Evolutionary conservation across 2,329 filamentous ascomycete species (phyloP).

Genomic region (Cladosporium velox): DNA sequence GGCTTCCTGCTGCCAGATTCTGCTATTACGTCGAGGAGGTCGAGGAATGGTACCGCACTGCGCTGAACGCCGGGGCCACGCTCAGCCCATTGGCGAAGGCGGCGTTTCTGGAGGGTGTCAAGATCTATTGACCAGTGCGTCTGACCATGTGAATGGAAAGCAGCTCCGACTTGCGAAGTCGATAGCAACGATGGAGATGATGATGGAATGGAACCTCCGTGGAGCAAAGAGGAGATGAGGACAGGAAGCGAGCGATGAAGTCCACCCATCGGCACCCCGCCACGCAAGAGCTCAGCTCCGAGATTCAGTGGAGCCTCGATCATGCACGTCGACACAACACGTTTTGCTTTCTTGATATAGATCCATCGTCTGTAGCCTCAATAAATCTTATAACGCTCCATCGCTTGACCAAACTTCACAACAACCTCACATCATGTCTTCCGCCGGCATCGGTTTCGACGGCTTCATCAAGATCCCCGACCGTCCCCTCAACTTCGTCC

Average conservation of each 20-base stretch:
- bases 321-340: neutral
- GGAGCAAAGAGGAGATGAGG: no score
- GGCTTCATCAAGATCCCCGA: conserved; percentile 40
- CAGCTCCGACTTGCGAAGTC: no score
- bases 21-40: neutral
- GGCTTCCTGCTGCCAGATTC: neutral
- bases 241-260: neutral
- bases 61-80: neutral
- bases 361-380: neutral
- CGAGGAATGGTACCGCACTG: neutral
- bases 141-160: no score
- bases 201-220: no score
- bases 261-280: conserved; percentile 4
- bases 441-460: conserved; percentile 20
- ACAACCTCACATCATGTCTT: conserved; percentile 3
- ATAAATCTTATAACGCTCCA: no score
- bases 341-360: neutral
- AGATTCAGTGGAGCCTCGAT: neutral
- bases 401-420: no score
- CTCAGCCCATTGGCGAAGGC: neutral
- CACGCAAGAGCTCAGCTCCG: conserved; percentile 2
- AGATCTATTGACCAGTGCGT: neutral
- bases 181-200: no score
- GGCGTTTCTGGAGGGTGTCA: neutral
- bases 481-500: conserved; percentile 51